These are phyloP conservation scores for Picea sitchensis DNA, from an alignment of 75 land plant genomes.

Conservation along the genomic window DNA sequence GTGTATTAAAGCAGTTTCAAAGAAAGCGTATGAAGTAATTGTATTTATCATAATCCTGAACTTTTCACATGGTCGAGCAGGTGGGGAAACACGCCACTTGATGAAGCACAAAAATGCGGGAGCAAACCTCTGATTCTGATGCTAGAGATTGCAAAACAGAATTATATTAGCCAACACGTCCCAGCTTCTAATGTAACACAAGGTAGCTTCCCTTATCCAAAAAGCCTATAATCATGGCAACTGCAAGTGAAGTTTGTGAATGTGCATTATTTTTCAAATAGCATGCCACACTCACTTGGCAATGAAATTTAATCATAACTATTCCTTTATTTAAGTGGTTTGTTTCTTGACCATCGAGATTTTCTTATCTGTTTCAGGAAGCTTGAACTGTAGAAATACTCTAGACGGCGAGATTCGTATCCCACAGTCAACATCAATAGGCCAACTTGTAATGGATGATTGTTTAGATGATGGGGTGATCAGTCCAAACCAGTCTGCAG, in stretches of 20 bases:
- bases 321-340: not conserved
- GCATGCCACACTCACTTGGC: not conserved
- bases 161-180: not conserved
- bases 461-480: not conserved
- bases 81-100: conserved; percentile 12
- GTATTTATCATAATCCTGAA: no score
- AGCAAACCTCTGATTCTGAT: not conserved
- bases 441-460: not conserved
- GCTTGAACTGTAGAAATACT: not conserved
- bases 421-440: not conserved
- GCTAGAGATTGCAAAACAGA: conserved; percentile 9
- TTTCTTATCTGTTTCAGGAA: not conserved
- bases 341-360: not conserved
- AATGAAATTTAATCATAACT: not conserved
- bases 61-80: not conserved
- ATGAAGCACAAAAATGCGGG: not conserved
- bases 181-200: not conserved
- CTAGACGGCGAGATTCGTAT: not conserved
- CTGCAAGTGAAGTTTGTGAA: not conserved
- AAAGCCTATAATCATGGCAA: not conserved
- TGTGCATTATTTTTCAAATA: not conserved
- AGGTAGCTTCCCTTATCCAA: not conserved
- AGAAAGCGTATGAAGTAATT: no score
- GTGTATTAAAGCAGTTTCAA: no score
- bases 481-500: not conserved